Base-by-base conservation (phyloP, 768 basidiomycete genomes). In the Terana coerulea region DNA sequence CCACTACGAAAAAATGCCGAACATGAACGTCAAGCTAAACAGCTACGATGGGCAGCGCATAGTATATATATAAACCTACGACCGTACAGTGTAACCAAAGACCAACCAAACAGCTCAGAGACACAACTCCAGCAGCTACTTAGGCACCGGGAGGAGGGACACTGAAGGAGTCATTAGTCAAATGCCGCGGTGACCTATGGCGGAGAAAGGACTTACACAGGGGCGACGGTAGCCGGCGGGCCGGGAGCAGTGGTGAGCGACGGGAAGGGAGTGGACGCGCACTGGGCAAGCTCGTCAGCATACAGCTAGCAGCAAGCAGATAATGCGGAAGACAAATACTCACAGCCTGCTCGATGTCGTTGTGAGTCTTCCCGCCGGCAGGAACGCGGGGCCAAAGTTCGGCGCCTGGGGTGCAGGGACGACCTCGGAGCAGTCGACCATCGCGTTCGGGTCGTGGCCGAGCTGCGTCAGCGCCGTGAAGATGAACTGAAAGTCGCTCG, bases 281-380 rank as follows among this genome's bases (percentile, higher is more conserved):
- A 63, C 45, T 46, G n/a, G n/a, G 19, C 31, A 46, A 33, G 30
- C n/a, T n/a, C n/a, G 5, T 5, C 3, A n/a, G 45, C 30, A 5
- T 17, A 33, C 19, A 46, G 45, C 45, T 24, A 11, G 2, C 3
- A 30, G 6, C 3, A 12, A 17, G 5, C n/a, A n/a, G n/a, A n/a
- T n/a, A n/a, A n/a, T n/a, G n/a, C n/a, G n/a, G n/a, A n/a, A n/a
- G n/a, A n/a, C n/a, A 22, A 19, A 35, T 3, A 55, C 60, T 22
- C 43, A 61, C 52, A 22, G 62, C 62, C 52, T 61, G 62, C 50
- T 64, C 60, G 31, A 64, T 37, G 49, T 64, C 62, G 14, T 39
- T 40, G 35, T 59, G 54, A 36, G 48, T 55, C 29, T 59, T 51
- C 8, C 62, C 62, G 62, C 60, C 36, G 62, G 62, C 53, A 64